phyloP scores from a whole-genome alignment of 2,329 filamentous ascomycete genomes.

The Aspergillus sp. region DNA sequence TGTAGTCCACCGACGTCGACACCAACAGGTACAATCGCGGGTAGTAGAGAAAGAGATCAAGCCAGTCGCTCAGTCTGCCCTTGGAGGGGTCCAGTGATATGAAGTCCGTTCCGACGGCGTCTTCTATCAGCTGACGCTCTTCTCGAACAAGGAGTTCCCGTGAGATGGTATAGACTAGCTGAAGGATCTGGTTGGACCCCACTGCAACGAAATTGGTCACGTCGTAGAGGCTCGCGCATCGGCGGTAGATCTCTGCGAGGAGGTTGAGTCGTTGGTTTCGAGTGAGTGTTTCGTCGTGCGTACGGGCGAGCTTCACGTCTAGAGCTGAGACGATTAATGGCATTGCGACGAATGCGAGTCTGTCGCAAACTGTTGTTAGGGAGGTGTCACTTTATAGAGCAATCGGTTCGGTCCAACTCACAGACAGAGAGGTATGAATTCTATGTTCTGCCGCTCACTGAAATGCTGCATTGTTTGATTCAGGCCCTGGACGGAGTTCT shows the following conservation, averaged over 20 bases:
- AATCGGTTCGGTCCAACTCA: background rate
- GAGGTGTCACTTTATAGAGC: too few species aligned
- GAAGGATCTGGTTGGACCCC: constrained; percentile 8
- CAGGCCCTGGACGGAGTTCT: constrained; percentile 2
- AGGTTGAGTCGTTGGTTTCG: constrained; percentile 1
- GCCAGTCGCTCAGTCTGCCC: background rate
- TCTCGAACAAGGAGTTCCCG: background rate
- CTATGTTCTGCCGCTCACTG: constrained; percentile 1
- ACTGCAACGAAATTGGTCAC: constrained; percentile 6
- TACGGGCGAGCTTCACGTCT: constrained; percentile 2
- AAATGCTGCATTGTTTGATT: constrained; percentile 6
- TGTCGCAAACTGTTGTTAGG: background rate
- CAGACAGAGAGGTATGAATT: constrained; percentile 7
- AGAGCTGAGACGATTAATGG: constrained; percentile 6
- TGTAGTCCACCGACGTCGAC: constrained; percentile 7
- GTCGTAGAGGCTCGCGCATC: constrained; percentile 2
- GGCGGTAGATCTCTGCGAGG: constrained; percentile 4
- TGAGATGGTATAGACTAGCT: constrained; percentile 3
- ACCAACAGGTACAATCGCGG: constrained; percentile 5
- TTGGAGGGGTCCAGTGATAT: background rate
- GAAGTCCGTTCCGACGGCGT: background rate
- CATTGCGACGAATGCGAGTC: constrained; percentile 4
- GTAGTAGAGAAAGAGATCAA: constrained; percentile 3
- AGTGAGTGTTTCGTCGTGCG: constrained; percentile 1
- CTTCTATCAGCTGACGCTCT: background rate